These are phyloP conservation scores for Colletotrichum sp. DNA, from an alignment of 2,329 filamentous ascomycete genomes.

Conservation along the genomic window DNA sequence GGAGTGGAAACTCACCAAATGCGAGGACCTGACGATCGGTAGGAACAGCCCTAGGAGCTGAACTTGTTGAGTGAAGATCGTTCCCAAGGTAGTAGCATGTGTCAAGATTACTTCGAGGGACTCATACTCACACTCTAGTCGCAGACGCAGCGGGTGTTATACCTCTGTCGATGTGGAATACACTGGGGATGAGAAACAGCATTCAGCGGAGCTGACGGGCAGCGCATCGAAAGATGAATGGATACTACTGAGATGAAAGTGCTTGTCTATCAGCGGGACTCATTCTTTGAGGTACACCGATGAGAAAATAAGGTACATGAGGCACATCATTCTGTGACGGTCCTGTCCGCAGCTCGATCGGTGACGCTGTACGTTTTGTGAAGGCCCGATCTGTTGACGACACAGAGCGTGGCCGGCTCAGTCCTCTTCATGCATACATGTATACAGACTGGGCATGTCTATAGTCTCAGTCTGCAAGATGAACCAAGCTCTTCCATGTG, in stretches of 20 bases:
- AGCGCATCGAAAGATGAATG: accelerated
- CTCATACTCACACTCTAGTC: accelerated
- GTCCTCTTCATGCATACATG: background rate
- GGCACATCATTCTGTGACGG: background rate
- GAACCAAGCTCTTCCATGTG: background rate
- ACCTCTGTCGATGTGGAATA: accelerated
- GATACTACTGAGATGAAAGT: background rate
- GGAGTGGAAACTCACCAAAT: background rate
- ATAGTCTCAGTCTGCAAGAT: background rate
- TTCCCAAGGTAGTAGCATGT: background rate
- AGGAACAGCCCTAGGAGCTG: background rate
- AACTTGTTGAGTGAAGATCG: background rate
- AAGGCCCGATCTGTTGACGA: background rate
- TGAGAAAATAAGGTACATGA: background rate
- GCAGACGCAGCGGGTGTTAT: background rate
- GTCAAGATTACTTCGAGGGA: background rate
- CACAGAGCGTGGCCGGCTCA: background rate
- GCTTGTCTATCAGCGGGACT: background rate
- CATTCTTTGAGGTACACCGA: accelerated
- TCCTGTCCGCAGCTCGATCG: background rate
- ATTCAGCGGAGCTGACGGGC: background rate
- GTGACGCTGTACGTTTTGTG: accelerated
- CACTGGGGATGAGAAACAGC: accelerated
- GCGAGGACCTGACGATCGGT: background rate
- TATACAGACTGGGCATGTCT: background rate